Percentiles rank a stretch among this genome's conserved stretches.
phyloP scores from a whole-genome alignment of 2,329 filamentous ascomycete genomes.

The Fusarium solani-melongenae region DNA sequence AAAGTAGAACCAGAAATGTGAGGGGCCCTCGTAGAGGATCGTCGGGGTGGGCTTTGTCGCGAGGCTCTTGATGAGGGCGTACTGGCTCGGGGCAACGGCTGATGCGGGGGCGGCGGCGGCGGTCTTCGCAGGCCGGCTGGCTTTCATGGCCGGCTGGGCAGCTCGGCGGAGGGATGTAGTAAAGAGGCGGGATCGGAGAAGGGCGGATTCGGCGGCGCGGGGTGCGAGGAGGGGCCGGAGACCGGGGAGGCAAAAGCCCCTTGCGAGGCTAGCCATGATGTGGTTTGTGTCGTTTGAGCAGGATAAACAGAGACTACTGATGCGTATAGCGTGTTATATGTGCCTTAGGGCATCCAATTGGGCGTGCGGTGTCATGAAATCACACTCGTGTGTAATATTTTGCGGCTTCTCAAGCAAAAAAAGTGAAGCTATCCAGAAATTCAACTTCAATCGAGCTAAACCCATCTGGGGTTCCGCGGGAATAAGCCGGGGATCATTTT shows the following conservation, averaged over 20 bases:
- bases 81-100: constrained; percentile 45
- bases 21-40: constrained; percentile 72
- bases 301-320: background rate
- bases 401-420: constrained; percentile 5
- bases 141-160: constrained; percentile 28
- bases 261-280: constrained; percentile 47
- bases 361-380: constrained; percentile 10
- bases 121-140: constrained; percentile 21
- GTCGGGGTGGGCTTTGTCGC: constrained; percentile 66
- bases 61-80: constrained; percentile 65
- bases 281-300: background rate
- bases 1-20: constrained; percentile 71
- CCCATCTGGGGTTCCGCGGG: constrained; percentile 5
- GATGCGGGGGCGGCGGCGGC: constrained; percentile 19
- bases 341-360: background rate
- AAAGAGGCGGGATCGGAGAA: constrained; percentile 44
- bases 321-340: background rate
- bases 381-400: constrained; percentile 12
- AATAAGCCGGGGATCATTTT: constrained; percentile 27
- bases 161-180: constrained; percentile 43
- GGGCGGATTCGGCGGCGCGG: constrained; percentile 36
- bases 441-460: constrained; percentile 16
- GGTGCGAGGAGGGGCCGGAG: constrained; percentile 38
- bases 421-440: constrained; percentile 40
- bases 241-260: constrained; percentile 45